Percentiles rank a stretch among this genome's conserved stretches.
phyloP scores from a whole-genome alignment of 2,329 filamentous ascomycete species.

The Emmonsiellopsis sp. region DNA sequence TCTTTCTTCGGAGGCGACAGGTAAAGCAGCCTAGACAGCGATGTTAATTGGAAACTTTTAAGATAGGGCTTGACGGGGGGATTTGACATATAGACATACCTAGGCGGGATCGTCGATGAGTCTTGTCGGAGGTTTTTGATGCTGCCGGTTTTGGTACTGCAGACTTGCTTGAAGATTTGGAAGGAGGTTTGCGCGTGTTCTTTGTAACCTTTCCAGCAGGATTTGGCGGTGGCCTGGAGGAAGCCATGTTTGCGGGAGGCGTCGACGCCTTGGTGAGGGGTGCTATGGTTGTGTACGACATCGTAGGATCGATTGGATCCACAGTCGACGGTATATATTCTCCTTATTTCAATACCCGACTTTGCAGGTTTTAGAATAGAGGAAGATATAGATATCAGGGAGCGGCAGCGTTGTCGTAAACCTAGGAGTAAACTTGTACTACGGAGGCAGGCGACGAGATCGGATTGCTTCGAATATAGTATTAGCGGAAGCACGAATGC shows the following conservation, averaged over 20 bases:
- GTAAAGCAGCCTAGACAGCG: constrained; percentile 49
- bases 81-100: constrained; percentile 5
- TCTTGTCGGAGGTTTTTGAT: constrained; percentile 8
- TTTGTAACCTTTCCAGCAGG: constrained; percentile 6
- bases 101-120: constrained; percentile 11
- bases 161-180: constrained; percentile 5
- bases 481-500: constrained; percentile 10
- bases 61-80: background rate
- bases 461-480: constrained; percentile 2
- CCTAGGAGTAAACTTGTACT: background rate
- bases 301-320: background rate
- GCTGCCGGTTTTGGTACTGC: background rate
- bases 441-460: constrained; percentile 1
- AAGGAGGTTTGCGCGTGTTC: constrained; percentile 5
- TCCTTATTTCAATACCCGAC: background rate
- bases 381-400: background rate
- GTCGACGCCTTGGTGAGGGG: constrained; percentile 10
- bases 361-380: background rate
- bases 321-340: background rate
- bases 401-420: background rate
- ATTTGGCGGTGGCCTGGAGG: constrained; percentile 3
- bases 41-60: background rate
- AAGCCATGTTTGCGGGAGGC: constrained; percentile 6
- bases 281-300: constrained; percentile 14
- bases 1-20: constrained; percentile 58